Percentiles rank a stretch among this genome's conserved stretches.
Conservation (phyloP, 2,329 filamentous ascomycete genomes). For the Diaporthe capsici region DNA sequence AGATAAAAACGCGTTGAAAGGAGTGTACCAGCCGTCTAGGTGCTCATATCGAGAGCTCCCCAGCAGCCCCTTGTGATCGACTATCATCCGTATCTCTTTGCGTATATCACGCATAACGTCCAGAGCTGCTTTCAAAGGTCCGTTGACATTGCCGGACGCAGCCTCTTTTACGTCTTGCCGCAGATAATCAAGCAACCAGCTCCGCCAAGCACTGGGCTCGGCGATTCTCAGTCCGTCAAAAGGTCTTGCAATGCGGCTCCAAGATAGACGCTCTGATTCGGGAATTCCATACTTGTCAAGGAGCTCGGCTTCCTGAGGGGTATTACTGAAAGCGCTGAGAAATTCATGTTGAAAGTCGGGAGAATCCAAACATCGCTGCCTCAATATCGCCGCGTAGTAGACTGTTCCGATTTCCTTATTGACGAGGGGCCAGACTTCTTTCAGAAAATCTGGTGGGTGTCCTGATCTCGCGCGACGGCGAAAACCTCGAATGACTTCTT, state of each 20-base stretch:
- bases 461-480: conserved; percentile 6
- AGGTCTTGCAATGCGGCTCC: background rate
- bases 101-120: conserved; percentile 22
- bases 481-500: background rate
- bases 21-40: conserved; percentile 18
- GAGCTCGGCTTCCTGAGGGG: background rate
- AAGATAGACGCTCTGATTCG: background rate
- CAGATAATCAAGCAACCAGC: conserved; percentile 9
- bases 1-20: conserved; percentile 5
- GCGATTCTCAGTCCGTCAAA: background rate
- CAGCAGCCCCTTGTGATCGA: background rate
- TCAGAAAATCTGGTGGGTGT: background rate
- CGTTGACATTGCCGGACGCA: background rate
- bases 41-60: background rate
- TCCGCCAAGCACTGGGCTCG: background rate
- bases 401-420: background rate
- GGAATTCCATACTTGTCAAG: background rate
- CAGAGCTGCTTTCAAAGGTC: conserved; percentile 3
- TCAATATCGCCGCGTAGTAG: background rate
- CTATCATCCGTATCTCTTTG: conserved; percentile 13
- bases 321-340: background rate
- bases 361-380: background rate
- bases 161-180: background rate
- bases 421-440: conserved; percentile 4
- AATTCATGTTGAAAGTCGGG: background rate